phyloP scores from a whole-genome alignment of 73 alveolate genomes.

The Stentor roeselii region DNA sequence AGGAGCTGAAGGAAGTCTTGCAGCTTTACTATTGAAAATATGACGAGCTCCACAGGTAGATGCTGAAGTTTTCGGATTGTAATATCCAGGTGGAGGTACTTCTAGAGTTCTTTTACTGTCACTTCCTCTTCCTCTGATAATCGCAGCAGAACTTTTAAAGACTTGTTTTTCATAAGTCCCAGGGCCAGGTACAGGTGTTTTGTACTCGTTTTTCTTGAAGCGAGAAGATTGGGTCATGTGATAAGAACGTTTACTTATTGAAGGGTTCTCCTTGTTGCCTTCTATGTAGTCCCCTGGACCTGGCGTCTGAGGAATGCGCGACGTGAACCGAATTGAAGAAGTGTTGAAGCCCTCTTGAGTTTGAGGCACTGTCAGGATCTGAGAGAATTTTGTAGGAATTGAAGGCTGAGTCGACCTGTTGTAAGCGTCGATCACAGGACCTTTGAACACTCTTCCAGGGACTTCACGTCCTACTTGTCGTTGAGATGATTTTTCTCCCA shows the following conservation, averaged over 20 bases:
- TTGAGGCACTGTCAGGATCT: neutral
- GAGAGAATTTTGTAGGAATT: conserved; percentile 5
- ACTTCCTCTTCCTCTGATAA: neutral
- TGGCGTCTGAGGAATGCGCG: neutral
- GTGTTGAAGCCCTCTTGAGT: neutral
- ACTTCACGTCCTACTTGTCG: conserved; percentile 15
- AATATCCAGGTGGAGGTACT: conserved; percentile 25
- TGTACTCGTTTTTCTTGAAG: conserved; percentile 3
- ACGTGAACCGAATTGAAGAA: neutral
- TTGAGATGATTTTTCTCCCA: neutral
- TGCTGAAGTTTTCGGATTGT: conserved; percentile 15
- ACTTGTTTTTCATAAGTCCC: conserved; percentile 10
- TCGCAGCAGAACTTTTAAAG: neutral
- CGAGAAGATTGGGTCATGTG: neutral
- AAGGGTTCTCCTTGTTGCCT: neutral
- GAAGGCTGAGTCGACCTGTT: conserved; percentile 14
- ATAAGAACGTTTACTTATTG: conserved; percentile 18
- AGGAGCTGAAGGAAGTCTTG: neutral
- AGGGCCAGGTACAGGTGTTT: conserved; percentile 29
- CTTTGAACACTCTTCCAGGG: conserved; percentile 13
- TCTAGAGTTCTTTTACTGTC: neutral
- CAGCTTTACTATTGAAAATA: neutral
- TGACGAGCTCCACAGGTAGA: neutral
- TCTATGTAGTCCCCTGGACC: conserved; percentile 26
- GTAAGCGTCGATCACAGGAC: neutral